phyloP scores from a whole-genome alignment of 2,329 filamentous ascomycete genomes.

The Biscogniauxia mediterranea region DNA sequence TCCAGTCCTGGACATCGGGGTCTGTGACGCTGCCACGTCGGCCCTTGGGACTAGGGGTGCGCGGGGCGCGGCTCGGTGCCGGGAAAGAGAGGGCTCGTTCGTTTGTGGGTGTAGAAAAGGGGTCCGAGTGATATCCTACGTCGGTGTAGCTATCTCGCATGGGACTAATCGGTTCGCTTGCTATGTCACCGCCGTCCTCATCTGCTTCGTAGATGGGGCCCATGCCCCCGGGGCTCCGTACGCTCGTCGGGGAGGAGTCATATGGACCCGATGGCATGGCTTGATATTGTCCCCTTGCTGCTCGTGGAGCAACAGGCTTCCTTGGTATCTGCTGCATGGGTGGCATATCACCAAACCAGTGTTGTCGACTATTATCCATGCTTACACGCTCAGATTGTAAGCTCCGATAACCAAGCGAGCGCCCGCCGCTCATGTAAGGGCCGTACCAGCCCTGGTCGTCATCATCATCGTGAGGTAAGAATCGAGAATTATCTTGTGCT shows the following conservation, averaged over 20 bases:
- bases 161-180: conserved; percentile 29
- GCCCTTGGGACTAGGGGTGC: conserved; percentile 43
- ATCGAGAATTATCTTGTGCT: conserved; percentile 48
- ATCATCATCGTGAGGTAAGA: conserved; percentile 38
- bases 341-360: conserved; percentile 27
- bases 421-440: conserved; percentile 39
- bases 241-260: conserved; percentile 17
- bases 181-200: conserved; percentile 46
- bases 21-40: conserved; percentile 35
- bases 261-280: conserved; percentile 31
- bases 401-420: conserved; percentile 50
- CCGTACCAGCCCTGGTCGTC: conserved; percentile 44
- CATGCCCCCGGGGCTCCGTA: conserved; percentile 41
- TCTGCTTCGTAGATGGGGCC: conserved; percentile 60
- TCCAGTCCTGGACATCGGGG: conserved; percentile 58
- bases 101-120: conserved; percentile 47
- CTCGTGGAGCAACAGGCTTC: conserved; percentile 29
- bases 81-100: conserved; percentile 27
- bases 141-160: conserved; percentile 18
- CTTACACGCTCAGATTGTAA: conserved; percentile 37
- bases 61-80: conserved; percentile 34
- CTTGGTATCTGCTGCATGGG: conserved; percentile 20
- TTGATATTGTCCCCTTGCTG: conserved; percentile 38
- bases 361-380: conserved; percentile 24
- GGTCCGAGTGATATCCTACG: conserved; percentile 40